Conservation (phyloP, 164 flowering plant genomes). For the Dillenia turbinata region DNA sequence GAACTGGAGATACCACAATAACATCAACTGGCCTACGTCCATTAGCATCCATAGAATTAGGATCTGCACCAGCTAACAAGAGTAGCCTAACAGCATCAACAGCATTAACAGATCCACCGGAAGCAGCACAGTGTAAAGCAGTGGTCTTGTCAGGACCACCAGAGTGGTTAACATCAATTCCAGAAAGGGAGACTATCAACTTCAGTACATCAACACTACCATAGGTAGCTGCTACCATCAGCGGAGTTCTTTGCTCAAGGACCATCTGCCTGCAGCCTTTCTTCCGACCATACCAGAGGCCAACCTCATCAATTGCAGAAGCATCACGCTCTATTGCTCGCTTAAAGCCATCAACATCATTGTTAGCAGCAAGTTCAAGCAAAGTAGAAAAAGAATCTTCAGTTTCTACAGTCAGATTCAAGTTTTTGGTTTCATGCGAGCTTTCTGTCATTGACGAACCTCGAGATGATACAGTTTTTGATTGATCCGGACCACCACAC, state of each 20-base stretch:
- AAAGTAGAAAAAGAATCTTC: constrained; percentile 28
- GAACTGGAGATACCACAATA: constrained; percentile 32
- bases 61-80: constrained; percentile 40
- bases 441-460: constrained; percentile 2
- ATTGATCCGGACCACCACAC: constrained; percentile 26
- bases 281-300: constrained; percentile 42
- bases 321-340: constrained; percentile 13
- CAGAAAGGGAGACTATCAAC: constrained; percentile 24
- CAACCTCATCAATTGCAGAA: constrained; percentile 24
- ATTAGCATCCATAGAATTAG: constrained; percentile 22
- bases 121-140: constrained; percentile 62
- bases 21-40: constrained; percentile 46
- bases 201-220: constrained; percentile 42
- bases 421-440: constrained; percentile 9
- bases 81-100: constrained; percentile 36
- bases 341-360: constrained; percentile 34
- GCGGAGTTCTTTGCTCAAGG: constrained; percentile 40
- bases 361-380: constrained; percentile 46
- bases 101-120: constrained; percentile 39
- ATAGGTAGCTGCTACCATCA: constrained; percentile 55
- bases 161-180: constrained; percentile 31
- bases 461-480: constrained; percentile 8
- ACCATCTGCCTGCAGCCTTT: constrained; percentile 36
- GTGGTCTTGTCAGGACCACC: constrained; percentile 38
- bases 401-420: constrained; percentile 21